Base-by-base conservation (phyloP, 2,329 filamentous ascomycete genomes). In the Paecilomyces sp. region DNA sequence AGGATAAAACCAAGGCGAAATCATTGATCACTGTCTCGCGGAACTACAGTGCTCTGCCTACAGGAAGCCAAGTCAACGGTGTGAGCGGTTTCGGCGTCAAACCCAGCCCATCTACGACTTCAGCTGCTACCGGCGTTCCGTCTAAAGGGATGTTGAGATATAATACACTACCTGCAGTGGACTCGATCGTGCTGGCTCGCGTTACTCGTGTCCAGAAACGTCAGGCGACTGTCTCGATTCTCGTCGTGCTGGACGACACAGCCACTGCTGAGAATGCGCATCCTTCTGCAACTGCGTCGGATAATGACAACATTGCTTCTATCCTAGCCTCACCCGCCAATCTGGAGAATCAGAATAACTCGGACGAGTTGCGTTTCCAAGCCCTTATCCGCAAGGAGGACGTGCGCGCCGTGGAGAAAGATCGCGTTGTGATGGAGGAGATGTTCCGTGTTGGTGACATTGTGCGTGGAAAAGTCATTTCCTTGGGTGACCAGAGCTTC, bases 371-470 rank as follows among this genome's bases (percentile, higher is more conserved):
- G 11, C 76, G 77, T 47, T 95, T 92, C 84, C 88, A 91, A 75
- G 92, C 90, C 3, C 79, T 95, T 62, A 92, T 96, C 61, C 84
- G 92, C 18, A 86, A 88, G 63, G 93, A 97, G 77, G 94, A 99
- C 71, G 91, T 99, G 34, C 84, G 94, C 59, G 91, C 92, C 2
- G 96, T 94, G 18, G 94, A 99, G 78, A 96, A 97, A 78, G 94
- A 97, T 73, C 90, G 91, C 67, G 91, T 97, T 52, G 91, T 89
- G 73, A 90, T 97, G 63, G 88, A 91, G 65, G 92, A 96, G 73
- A 90, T 88, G 69, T 97, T 97, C 72, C 84, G 92, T 65, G 92
- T 95, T 0, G 94, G 94, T 0, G 94, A 99, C 78, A 86, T 97
- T 65, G 90, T 99, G 57, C 80, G 91, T 56, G 94, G 91, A 3